These are phyloP conservation scores for Leccinum rimulosum DNA, from an alignment of 768 basidiomycete genomes.

Conservation along the genomic window DNA sequence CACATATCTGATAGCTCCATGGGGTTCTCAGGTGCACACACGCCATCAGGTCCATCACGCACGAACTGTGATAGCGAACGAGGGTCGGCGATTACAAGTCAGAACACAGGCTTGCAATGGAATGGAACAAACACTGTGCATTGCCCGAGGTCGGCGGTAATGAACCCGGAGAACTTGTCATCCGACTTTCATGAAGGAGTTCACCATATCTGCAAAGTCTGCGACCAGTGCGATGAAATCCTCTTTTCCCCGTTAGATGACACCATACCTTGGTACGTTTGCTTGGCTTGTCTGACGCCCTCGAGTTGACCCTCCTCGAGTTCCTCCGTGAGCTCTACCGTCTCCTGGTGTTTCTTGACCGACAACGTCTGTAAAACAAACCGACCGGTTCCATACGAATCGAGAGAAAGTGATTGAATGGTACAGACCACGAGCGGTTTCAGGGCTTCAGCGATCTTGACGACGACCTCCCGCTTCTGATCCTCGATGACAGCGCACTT, in stretches of 20 bases:
- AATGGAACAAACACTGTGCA: background rate
- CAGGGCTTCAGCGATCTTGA: constrained; percentile 24
- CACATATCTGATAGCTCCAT: background rate
- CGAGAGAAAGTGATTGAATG: background rate
- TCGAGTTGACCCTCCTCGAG: constrained; percentile 26
- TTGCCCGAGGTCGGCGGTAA: background rate
- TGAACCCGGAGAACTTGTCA: background rate
- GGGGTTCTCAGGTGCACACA: background rate
- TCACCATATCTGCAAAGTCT: constrained; percentile 21
- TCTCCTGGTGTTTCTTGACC: constrained; percentile 28
- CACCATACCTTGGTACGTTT: constrained; percentile 21
- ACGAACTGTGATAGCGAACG: background rate
- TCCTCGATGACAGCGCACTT: constrained; percentile 26
- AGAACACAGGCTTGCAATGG: background rate
- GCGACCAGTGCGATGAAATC: background rate
- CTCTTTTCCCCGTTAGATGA: background rate
- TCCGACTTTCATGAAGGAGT: constrained; percentile 22
- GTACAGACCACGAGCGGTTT: constrained; percentile 25
- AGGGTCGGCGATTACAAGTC: background rate
- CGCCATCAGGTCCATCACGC: background rate
- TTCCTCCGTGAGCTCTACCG: constrained; percentile 17
- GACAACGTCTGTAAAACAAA: constrained; percentile 20
- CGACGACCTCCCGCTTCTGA: constrained; percentile 26
- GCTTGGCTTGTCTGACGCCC: constrained; percentile 19
- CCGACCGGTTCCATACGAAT: background rate